phyloP scores from a whole-genome alignment of 1,284 basidiomycete species.

The Wolfiporia cocos region DNA sequence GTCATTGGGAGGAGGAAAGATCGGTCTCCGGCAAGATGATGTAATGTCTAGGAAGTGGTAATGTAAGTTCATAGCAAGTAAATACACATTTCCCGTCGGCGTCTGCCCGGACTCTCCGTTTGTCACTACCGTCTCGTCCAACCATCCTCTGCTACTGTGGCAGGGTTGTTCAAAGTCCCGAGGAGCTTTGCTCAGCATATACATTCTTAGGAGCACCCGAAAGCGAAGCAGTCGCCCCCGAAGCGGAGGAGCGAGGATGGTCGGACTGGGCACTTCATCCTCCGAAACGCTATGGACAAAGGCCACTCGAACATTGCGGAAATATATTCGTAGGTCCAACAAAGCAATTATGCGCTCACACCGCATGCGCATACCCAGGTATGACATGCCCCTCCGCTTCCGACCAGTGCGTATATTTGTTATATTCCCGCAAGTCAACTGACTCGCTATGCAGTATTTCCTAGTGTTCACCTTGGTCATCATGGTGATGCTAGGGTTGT shows the following conservation, averaged over 20 bases:
- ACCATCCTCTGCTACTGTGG: too few species aligned
- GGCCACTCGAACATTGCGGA: conserved; percentile 21
- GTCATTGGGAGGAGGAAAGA: too few species aligned
- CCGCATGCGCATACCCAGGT: conserved; percentile 50
- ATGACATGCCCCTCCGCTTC: conserved; percentile 65
- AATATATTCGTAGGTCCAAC: conserved; percentile 28
- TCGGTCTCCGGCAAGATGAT: too few species aligned
- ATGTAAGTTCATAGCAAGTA: too few species aligned
- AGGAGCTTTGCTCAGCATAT: too few species aligned
- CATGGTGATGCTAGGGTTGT: conserved; percentile 61
- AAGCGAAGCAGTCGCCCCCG: too few species aligned
- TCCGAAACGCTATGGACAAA: conserved; percentile 20
- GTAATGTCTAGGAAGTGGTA: too few species aligned
- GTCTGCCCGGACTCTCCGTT: too few species aligned
- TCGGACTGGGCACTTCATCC: conserved; percentile 3
- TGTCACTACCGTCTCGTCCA: too few species aligned
- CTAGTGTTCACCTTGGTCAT: conserved; percentile 56
- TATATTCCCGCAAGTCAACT: conserved; percentile 5
- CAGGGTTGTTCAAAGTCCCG: too few species aligned
- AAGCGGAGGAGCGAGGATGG: not conserved
- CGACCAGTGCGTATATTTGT: conserved; percentile 49
- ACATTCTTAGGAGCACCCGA: too few species aligned
- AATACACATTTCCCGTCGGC: too few species aligned
- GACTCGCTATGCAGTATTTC: conserved; percentile 56
- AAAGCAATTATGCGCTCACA: conserved; percentile 54